A percentile compares a stretch with the other conserved stretches of the same genome.
Evolutionary conservation across 2,329 filamentous ascomycete genomes (phyloP).

Genomic region (Cladosporium oxysporum): DNA sequence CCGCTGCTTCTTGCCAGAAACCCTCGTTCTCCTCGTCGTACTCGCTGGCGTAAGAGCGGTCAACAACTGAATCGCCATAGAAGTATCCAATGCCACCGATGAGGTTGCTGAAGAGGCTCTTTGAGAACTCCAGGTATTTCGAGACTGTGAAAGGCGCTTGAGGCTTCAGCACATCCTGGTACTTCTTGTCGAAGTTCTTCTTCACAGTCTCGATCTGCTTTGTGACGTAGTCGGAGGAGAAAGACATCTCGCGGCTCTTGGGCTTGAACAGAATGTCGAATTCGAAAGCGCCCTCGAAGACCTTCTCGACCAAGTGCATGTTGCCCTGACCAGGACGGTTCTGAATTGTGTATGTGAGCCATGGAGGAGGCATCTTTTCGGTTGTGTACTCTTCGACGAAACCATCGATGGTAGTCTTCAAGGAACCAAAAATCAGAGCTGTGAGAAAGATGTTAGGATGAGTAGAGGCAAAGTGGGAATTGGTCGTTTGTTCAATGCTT

Average conservation of each 20-base stretch:
- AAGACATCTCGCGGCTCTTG: constrained; percentile 51
- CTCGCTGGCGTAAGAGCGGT: constrained; percentile 86
- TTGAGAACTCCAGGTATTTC: constrained; percentile 77
- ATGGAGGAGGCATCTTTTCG: constrained; percentile 75
- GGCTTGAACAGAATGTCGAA: constrained; percentile 93
- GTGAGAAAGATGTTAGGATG: constrained; percentile 37
- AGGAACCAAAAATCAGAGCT: constrained; percentile 61
- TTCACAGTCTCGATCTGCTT: constrained; percentile 67
- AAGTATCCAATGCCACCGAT: constrained; percentile 96
- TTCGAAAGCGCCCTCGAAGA: constrained; percentile 84
- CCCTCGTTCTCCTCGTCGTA: constrained; percentile 95
- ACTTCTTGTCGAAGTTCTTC: constrained; percentile 71
- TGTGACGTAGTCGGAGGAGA: constrained; percentile 62
- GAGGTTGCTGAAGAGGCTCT: constrained; percentile 91
- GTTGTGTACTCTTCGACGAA: constrained; percentile 60
- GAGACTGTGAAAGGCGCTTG: constrained; percentile 70
- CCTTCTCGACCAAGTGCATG: constrained; percentile 84
- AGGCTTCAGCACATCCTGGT: constrained; percentile 70
- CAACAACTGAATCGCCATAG: constrained; percentile 82
- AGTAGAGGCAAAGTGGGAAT: not conserved
- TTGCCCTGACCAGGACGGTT: constrained; percentile 74
- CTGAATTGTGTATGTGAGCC: constrained; percentile 77
- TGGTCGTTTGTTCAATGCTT: constrained; percentile 26
- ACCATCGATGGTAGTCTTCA: constrained; percentile 66
- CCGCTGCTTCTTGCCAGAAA: constrained; percentile 90